Conservation (phyloP, 345 rosid species). For the Aquilaria sinensis region DNA sequence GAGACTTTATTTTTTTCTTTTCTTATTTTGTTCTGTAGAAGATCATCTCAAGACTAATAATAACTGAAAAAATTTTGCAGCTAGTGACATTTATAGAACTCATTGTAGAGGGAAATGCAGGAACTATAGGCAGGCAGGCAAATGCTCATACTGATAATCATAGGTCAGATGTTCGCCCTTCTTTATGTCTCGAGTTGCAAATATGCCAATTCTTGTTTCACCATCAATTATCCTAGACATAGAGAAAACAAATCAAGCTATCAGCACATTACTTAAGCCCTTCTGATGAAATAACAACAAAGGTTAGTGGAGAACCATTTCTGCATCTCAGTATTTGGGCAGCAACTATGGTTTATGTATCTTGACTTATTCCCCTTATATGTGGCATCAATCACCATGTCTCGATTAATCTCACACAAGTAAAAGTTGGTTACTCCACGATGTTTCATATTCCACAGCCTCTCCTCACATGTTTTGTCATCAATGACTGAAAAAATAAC, state of each 20-base stretch:
- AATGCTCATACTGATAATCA: slow-evolving; percentile 79
- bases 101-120: slow-evolving; percentile 4
- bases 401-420: slow-evolving; percentile 83
- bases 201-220: slow-evolving; percentile 91
- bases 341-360: slow-evolving; percentile 93
- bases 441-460: slow-evolving; percentile 87
- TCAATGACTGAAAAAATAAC: slow-evolving; percentile 61
- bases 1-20: too few relatives aligned
- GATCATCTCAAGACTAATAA: too few relatives aligned
- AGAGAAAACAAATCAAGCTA: slow-evolving; percentile 13
- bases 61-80: not conserved
- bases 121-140: slow-evolving; percentile 12
- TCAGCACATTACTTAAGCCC: slow-evolving; percentile 4
- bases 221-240: slow-evolving; percentile 84
- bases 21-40: too few relatives aligned
- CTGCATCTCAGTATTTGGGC: slow-evolving; percentile 95
- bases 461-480: slow-evolving; percentile 88
- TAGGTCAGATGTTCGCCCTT: slow-evolving; percentile 92
- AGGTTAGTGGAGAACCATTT: slow-evolving; percentile 59
- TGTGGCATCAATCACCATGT: slow-evolving; percentile 97
- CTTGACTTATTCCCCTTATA: slow-evolving; percentile 95
- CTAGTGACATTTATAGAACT: not conserved
- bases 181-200: slow-evolving; percentile 65
- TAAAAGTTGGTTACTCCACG: slow-evolving; percentile 87
- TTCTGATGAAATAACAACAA: slow-evolving; percentile 9